Conservation (phyloP, 768 basidiomycete genomes). For the Stropharia rugosoannulata region DNA sequence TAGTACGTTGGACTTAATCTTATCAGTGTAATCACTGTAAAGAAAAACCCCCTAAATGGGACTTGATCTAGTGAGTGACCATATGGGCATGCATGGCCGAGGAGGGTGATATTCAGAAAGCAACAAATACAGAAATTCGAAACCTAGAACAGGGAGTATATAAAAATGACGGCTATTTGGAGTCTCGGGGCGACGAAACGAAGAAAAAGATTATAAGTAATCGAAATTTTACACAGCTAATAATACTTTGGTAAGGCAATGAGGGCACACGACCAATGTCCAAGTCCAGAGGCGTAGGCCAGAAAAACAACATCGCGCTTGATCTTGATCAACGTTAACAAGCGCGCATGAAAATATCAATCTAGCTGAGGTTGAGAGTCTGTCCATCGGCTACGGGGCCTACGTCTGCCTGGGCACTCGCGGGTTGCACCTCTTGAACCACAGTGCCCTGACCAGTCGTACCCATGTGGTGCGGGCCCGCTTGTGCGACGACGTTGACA, state of each 20-base stretch:
- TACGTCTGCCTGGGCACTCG: conserved; percentile 45
- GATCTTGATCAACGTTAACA: neutral
- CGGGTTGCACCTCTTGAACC: conserved; percentile 49
- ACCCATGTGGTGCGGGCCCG: conserved; percentile 41
- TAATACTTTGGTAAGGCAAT: conserved; percentile 2
- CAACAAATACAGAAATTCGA: conserved; percentile 2
- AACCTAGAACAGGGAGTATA: neutral
- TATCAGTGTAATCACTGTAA: too few species aligned
- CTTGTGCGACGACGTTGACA: conserved; percentile 17
- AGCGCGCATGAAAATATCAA: neutral
- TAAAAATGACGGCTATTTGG: neutral
- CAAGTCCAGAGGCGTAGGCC: neutral
- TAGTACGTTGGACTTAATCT: too few species aligned
- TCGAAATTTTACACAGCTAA: conserved; percentile 5
- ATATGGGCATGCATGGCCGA: too few species aligned
- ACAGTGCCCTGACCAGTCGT: conserved; percentile 62
- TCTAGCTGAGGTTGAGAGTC: conserved; percentile 47
- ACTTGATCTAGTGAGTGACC: too few species aligned
- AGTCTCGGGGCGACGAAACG: neutral
- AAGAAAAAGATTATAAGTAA: conserved; percentile 1
- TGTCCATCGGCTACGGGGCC: conserved; percentile 58
- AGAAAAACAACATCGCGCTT: neutral
- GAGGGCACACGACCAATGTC: neutral
- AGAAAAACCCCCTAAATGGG: too few species aligned
- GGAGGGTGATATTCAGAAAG: neutral